phyloP scores from a whole-genome alignment of 179 eudicot species.

The Beta macrorhiza region DNA sequence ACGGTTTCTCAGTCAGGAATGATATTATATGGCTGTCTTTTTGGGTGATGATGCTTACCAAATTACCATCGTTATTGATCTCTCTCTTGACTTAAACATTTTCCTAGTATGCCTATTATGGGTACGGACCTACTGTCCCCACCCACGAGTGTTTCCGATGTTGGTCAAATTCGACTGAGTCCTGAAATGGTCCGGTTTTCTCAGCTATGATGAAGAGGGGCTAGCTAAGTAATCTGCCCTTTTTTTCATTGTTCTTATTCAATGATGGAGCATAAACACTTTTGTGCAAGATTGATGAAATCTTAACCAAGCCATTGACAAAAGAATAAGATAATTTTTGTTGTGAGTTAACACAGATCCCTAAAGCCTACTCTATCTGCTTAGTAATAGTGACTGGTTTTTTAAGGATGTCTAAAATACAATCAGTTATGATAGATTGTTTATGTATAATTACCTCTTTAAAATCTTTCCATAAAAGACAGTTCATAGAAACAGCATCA shows the following conservation, averaged over 20 bases:
- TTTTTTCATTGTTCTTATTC: background rate
- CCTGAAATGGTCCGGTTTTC: background rate
- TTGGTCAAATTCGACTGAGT: background rate
- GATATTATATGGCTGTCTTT: background rate
- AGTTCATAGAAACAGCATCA: background rate
- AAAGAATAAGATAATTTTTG: background rate
- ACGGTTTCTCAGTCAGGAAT: background rate
- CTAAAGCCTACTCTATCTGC: background rate
- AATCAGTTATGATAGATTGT: too few species aligned
- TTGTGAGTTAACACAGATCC: background rate
- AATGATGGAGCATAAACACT: background rate
- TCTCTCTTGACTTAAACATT: background rate
- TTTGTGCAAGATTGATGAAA: background rate
- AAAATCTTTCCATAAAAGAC: background rate
- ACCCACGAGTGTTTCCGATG: background rate
- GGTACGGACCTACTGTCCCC: background rate
- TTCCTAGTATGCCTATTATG: background rate
- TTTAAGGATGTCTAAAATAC: too few species aligned
- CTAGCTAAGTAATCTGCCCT: background rate
- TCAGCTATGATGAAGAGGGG: background rate
- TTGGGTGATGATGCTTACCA: background rate
- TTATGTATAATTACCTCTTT: too few species aligned
- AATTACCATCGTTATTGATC: background rate
- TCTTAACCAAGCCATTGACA: background rate
- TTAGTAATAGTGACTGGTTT: background rate